Evolutionary conservation across 2,329 filamentous ascomycete species (phyloP), one percentile per base, ranked within the genome.

Genomic region (Sclerotinia subarctica): DNA sequence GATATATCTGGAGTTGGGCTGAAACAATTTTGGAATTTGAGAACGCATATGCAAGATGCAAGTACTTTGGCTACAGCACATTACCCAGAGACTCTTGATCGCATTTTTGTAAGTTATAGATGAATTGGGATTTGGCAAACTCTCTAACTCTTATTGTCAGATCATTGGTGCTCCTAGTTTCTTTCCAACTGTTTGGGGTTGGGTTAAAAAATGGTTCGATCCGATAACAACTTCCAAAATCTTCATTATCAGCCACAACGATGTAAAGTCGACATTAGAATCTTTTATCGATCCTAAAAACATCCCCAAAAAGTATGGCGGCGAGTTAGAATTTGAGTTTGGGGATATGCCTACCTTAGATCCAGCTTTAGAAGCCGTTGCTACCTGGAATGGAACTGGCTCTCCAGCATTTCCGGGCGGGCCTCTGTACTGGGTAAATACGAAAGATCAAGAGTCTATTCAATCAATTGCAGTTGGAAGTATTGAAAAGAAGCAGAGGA

Each of bases 151-250:
- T 21, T 7, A 4, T 10, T 8, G 3, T 4, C 70, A 88, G 85
- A 90, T 98, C 75, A 93, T 97, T 71, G 94, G 94, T 70, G 94
- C 94, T 0, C 94, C 94, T 10, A 82, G 86, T 57, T 97, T 96
- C 84, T 97, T 97, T 82, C 90, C 91, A 62, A 97, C 93, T 3
- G 92, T 97, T 69, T 94, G 94, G 94, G 88, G 91, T 72, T 97
- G 93, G 93, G 86, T 96, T 80, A 96, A 96, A 84, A 90, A 91
- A 76, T 97, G 94, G 93, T 97, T 97, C 76, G 91, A 94, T 80
- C 94, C 94, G 8, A 93, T 93, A 70, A 97, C 94, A 46, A 92
- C 93, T 3, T 95, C 92, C 75, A 98, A 98, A 82, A 97, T 98
- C 78, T 97, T 96, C 79, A 95, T 98, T 74, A 86, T 98, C 66